A percentile compares a stretch with the other conserved stretches of the same genome.
These are phyloP conservation scores for Flaveria bidentis DNA, from an alignment of 129 eudicot genomes.

Conservation along the genomic window DNA sequence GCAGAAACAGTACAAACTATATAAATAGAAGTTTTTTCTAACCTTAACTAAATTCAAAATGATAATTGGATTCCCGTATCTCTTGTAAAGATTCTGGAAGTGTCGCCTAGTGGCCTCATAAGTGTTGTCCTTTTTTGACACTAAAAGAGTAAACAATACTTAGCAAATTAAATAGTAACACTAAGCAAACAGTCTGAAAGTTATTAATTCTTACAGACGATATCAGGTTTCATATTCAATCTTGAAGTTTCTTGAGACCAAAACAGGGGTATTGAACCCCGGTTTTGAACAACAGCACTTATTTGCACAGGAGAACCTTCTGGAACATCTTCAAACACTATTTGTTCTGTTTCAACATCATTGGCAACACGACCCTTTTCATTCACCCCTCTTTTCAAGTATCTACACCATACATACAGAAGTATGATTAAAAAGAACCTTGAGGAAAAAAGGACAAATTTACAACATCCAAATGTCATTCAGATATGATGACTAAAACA, in stretches of 20 bases:
- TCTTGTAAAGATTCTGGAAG: conserved; percentile 71
- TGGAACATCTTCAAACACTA: conserved; percentile 78
- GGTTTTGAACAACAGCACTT: conserved; percentile 88
- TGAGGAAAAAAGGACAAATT: neutral
- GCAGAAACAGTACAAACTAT: neutral
- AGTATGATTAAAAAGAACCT: conserved; percentile 18
- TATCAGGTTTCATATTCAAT: conserved; percentile 81
- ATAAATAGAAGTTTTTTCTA: neutral
- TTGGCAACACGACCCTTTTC: conserved; percentile 94
- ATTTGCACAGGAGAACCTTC: conserved; percentile 56
- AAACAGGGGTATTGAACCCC: conserved; percentile 96
- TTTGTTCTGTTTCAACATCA: conserved; percentile 98
- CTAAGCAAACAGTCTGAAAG: conserved; percentile 16
- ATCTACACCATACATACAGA: conserved; percentile 50
- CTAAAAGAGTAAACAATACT: conserved; percentile 40
- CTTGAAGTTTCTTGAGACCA: conserved; percentile 99
- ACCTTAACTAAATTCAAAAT: conserved; percentile 92
- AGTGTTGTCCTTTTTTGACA: conserved; percentile 70
- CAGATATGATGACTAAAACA: conserved; percentile 8
- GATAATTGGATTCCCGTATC: conserved; percentile 97
- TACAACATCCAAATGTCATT: conserved; percentile 13
- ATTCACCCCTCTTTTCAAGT: conserved; percentile 93
- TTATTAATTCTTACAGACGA: conserved; percentile 56
- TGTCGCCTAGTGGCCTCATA: conserved; percentile 88
- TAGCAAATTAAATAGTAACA: conserved; percentile 9